Evolutionary conservation across 2,329 filamentous ascomycete genomes (phyloP).

Genomic region (Fonsecaea pedrosoi): DNA sequence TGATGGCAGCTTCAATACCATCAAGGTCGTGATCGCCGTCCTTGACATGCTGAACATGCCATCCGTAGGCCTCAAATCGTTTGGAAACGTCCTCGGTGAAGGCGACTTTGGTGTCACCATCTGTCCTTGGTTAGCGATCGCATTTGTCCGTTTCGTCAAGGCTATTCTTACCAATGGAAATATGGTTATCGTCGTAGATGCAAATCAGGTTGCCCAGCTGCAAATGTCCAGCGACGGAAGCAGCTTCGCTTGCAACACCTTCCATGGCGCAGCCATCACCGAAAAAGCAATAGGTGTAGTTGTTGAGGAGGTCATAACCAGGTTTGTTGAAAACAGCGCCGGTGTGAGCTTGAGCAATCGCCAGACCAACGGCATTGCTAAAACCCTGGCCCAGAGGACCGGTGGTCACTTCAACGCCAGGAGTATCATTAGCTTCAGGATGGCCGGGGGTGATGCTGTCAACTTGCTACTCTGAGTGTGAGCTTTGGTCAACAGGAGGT

Average conservation of each 20-base stretch:
- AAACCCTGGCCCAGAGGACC: conserved; percentile 98
- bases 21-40: conserved; percentile 89
- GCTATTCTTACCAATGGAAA: conserved; percentile 70
- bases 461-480: conserved; percentile 59
- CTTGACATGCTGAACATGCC: conserved; percentile 84
- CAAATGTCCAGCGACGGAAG: conserved; percentile 90
- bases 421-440: conserved; percentile 94
- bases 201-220: conserved; percentile 97
- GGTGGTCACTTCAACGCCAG: conserved; percentile 96
- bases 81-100: conserved; percentile 97
- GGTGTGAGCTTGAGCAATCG: conserved; percentile 93
- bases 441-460: conserved; percentile 91
- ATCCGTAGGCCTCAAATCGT: conserved; percentile 96
- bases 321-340: conserved; percentile 96
- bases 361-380: conserved; percentile 95
- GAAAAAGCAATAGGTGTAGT: conserved; percentile 97
- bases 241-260: conserved; percentile 92
- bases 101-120: conserved; percentile 92
- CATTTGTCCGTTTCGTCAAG: background rate
- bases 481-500: conserved; percentile 47
- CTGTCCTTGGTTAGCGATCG: conserved; percentile 50
- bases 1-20: conserved; percentile 85
- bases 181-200: conserved; percentile 99
- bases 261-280: conserved; percentile 99
- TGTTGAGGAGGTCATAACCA: conserved; percentile 86